Base-by-base conservation (phyloP, 768 basidiomycete species). In the Calocera cornea region DNA sequence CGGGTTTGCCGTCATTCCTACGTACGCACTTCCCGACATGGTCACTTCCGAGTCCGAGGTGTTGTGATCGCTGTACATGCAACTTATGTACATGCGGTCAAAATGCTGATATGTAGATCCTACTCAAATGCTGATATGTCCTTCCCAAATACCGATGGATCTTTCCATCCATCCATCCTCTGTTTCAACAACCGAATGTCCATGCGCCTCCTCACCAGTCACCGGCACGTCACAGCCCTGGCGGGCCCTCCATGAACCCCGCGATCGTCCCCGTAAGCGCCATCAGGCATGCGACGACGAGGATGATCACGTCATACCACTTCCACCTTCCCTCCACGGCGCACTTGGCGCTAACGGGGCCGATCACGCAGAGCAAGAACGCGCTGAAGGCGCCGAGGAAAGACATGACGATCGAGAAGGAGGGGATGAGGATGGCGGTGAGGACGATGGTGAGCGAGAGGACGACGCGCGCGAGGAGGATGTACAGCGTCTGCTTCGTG, bases 341-440 rank as follows among this genome's bases (percentile, higher is more conserved):
- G 17, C 87, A 78, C 74, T 89, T 89, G 2, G 88, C 88, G 29
- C 83, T 79, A 41, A 95, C 79, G 2, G 92, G 94, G 11, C 87
- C 84, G 68, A 91, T 85, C 27, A 90, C 82, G 69, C 88, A 89
- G 27, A 92, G 81, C 72, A 86, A 78, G 69, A 85, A 86, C 0
- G 92, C 89, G 38, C 87, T 86, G 75, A 92, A 92, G n/a, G 90
- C 87, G 1, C 95, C 95, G 65, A 97, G 79, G 75, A 97, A 90
- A 0, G 92, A 90, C 89, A 94, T 92, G 76, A 88, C 79, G 2
- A 86, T 81, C 70, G 87, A 85, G 76, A 95, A 95, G 66, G 89
- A 83, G 3, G 92, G 92, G 24, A 94, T 75, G 65, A 83, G 74
- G 67, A 92, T 87, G 22, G 93, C 92, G 29, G 88, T 84, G 34